phyloP scores from a whole-genome alignment of 1,284 basidiomycete species.

The Gomphus sp. region DNA sequence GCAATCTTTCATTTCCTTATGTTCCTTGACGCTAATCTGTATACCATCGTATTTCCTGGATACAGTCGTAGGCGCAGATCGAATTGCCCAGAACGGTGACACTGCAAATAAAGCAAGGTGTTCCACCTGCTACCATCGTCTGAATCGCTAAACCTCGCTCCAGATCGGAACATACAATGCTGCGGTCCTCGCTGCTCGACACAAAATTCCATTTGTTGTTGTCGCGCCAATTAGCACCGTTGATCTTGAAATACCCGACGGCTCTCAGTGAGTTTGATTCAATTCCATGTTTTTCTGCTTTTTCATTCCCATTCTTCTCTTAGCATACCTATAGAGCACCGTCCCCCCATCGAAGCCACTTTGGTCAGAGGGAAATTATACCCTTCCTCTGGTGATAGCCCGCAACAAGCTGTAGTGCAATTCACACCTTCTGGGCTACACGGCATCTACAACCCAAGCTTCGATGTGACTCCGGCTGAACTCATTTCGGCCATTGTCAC shows the following conservation, averaged over 20 bases:
- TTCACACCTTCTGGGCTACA: constrained; percentile 58
- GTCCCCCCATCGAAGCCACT: constrained; percentile 79
- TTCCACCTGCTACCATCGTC: constrained; percentile 3
- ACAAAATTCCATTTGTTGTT: constrained; percentile 82
- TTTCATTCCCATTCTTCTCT: neutral
- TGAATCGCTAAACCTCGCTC: constrained; percentile 6
- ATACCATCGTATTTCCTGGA: neutral
- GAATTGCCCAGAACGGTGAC: constrained; percentile 85
- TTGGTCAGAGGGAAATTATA: constrained; percentile 73
- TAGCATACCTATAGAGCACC: constrained; percentile 88
- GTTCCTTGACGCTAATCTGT: neutral
- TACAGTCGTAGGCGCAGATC: constrained; percentile 73
- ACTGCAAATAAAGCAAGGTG: constrained; percentile 79
- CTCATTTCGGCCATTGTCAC: constrained; percentile 80
- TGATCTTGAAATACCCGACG: constrained; percentile 70
- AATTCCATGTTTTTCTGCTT: neutral
- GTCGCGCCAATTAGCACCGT: constrained; percentile 86
- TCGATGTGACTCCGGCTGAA: constrained; percentile 88
- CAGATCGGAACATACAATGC: constrained; percentile 89
- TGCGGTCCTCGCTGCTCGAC: constrained; percentile 77
- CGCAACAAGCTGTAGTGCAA: constrained; percentile 60
- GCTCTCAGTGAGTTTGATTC: constrained; percentile 46
- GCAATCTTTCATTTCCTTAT: neutral
- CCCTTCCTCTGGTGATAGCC: constrained; percentile 35
- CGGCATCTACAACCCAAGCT: constrained; percentile 84